Evolutionary conservation across 176 grass and related monocot genomes (phyloP).

Genomic region (Hyparrhenia diplandra): DNA sequence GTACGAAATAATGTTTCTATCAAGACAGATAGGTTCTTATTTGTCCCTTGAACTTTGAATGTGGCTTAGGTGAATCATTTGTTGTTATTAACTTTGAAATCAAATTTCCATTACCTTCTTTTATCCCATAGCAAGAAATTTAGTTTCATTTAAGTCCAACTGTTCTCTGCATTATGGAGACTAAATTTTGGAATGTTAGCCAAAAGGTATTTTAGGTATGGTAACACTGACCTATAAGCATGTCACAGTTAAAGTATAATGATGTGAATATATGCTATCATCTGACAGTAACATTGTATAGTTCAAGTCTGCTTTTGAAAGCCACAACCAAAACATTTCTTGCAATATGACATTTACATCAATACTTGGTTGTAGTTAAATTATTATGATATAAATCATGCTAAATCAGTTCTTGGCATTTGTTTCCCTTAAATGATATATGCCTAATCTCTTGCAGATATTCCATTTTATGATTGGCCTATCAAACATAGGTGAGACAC

Average conservation of each 20-base stretch:
- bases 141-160: background rate
- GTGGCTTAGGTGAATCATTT: background rate
- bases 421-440: constrained; percentile 36
- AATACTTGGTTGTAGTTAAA: constrained; percentile 5
- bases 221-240: constrained; percentile 5
- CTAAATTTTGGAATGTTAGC: background rate
- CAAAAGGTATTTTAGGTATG: background rate
- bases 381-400: constrained; percentile 4
- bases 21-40: constrained; percentile 1
- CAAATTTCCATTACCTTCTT: background rate
- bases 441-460: constrained; percentile 83
- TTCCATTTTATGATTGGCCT: constrained; percentile 95
- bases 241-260: background rate
- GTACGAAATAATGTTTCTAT: background rate
- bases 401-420: constrained; percentile 5
- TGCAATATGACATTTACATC: constrained; percentile 14
- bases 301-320: constrained; percentile 17
- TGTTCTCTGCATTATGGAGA: background rate
- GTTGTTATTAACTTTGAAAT: background rate
- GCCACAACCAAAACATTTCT: background rate
- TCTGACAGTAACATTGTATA: background rate
- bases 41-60: background rate
- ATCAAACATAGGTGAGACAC: constrained; percentile 79
- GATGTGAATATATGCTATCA: background rate
- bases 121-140: background rate